Evolutionary conservation across 2,329 filamentous ascomycete genomes (phyloP), one percentile per base, ranked within the genome.

Genomic region (Ceratocystis destructans): DNA sequence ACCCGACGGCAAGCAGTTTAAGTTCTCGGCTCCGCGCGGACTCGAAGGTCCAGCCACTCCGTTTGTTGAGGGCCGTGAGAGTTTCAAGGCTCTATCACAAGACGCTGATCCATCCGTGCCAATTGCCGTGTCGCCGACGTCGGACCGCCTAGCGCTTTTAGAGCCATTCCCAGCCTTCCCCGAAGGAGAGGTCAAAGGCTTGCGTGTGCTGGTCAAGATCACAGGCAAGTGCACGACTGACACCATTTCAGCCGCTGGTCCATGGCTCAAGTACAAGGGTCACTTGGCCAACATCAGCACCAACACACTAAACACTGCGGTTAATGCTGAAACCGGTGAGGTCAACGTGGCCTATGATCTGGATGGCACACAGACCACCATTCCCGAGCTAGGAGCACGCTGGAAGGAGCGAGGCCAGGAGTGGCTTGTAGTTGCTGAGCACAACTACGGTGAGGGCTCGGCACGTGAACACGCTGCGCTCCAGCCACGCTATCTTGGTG

Each of bases 181-280:
- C 12, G 70, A 79, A 57, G 77, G 79, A 1, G 92, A 99, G 65
- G 83, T 97, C 37, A 79, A 82, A 53, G 86, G 84, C 33, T 84
- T 99, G 61, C 86, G 86, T 64, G 91, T 99, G 20, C 87, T 99
- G 17, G 93, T 96, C 81, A 97, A 97, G 79, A 88, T 97, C 70
- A 88, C 92, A 70, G 94, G 94, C 70, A 96, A 99, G 79, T 99
- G 94, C 82, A 99, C 94, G 67, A 99, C 94, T 55, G 94, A 99
- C 77, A 97, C 94, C 71, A 99, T 99, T 77, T 97, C 92, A 46
- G 93, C 93, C 44, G 93, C 93, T 0, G 93, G 93, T 5, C 93
- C 93, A 17, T 97, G 93, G 93, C 84, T 99, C 71, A 97, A 97
- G 78, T 99, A 97, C 85, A 97, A 97, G 82, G 94, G 94, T 69